These are phyloP conservation scores for Suillus placidus DNA, from an alignment of 768 basidiomycete species.

Conservation along the genomic window DNA sequence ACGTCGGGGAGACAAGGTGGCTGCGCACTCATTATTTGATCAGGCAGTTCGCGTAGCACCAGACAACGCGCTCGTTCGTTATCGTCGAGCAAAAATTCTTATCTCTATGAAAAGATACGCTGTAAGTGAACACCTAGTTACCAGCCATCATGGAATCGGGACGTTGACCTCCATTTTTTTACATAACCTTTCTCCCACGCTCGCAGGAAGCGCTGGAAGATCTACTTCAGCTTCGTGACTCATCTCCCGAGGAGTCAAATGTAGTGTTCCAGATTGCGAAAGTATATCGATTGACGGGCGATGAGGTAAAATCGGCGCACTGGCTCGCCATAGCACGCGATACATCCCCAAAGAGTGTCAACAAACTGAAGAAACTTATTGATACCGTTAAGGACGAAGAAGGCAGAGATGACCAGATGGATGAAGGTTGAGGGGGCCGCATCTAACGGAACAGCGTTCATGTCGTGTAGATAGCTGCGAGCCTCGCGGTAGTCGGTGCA, in stretches of 20 bases:
- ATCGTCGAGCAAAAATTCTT: slow-evolving; percentile 90
- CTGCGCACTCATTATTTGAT: slow-evolving; percentile 80
- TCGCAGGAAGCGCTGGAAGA: slow-evolving; percentile 77
- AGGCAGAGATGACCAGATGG: slow-evolving; percentile 66
- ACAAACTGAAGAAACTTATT: slow-evolving; percentile 79
- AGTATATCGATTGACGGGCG: slow-evolving; percentile 81
- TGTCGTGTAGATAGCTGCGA: slow-evolving; percentile 9
- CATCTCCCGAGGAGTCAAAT: slow-evolving; percentile 94
- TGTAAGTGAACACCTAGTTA: slow-evolving; percentile 50
- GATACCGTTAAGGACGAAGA: slow-evolving; percentile 68
- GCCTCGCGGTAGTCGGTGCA: slow-evolving; percentile 5
- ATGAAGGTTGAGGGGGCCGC: slow-evolving; percentile 58
- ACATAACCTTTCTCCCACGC: slow-evolving; percentile 26
- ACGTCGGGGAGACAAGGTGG: slow-evolving; percentile 74
- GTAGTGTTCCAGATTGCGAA: slow-evolving; percentile 95
- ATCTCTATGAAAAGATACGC: slow-evolving; percentile 82
- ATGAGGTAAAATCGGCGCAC: slow-evolving; percentile 78
- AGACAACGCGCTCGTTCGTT: slow-evolving; percentile 90
- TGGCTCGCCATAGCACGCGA: slow-evolving; percentile 91
- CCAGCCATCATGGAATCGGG: slow-evolving; percentile 35
- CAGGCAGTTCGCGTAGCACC: slow-evolving; percentile 78
- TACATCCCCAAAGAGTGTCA: slow-evolving; percentile 87
- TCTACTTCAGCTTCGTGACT: slow-evolving; percentile 75
- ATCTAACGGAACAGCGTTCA: slow-evolving; percentile 1
- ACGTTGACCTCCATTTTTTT: slow-evolving; percentile 19